phyloP scores from a whole-genome alignment of 1,284 basidiomycete species.

The Pseudozyma thailandica region DNA sequence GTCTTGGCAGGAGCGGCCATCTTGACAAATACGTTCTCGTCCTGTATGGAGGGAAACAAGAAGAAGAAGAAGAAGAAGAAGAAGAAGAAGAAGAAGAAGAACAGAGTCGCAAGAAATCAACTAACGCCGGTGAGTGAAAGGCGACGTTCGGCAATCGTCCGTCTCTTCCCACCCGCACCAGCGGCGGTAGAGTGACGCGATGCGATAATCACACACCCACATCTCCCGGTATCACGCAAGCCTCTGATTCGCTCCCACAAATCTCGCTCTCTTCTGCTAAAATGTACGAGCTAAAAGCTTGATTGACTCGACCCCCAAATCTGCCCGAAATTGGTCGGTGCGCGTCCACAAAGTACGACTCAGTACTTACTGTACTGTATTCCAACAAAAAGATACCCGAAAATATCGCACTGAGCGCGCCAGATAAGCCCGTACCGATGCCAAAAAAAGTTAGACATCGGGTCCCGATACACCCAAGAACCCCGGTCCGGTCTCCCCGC shows the following conservation, averaged over 20 bases:
- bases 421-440: no score
- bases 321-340: neutral
- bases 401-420: no score
- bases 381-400: no score
- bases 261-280: no score
- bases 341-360: neutral
- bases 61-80: neutral
- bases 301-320: neutral
- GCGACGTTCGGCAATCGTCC: conserved; percentile 8
- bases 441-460: no score
- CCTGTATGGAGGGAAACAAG: neutral
- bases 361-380: no score
- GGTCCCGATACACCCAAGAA: no score
- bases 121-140: neutral
- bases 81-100: neutral
- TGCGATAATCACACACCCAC: neutral
- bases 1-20: conserved; percentile 23
- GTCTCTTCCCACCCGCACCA: neutral
- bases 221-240: neutral
- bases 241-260: neutral
- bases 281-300: no score
- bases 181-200: neutral
- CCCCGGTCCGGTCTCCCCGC: no score
- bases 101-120: neutral
- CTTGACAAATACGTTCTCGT: neutral